These are phyloP conservation scores for Fusarium sublunatum DNA, from an alignment of 2,329 filamentous ascomycete genomes.

Conservation along the genomic window DNA sequence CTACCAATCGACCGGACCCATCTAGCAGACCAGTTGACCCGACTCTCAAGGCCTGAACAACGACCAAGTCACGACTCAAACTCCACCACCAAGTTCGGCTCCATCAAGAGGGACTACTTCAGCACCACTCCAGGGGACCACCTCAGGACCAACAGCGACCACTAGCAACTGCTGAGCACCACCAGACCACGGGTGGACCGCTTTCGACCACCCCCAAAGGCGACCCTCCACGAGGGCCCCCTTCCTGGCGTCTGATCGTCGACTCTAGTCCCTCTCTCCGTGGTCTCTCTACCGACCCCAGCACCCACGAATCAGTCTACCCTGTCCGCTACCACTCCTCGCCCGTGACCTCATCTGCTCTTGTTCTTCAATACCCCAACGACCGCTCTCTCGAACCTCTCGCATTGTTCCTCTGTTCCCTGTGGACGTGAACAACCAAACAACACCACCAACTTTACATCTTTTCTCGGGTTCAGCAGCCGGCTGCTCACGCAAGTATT, in stretches of 20 bases:
- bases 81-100: constrained; percentile 32
- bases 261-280: constrained; percentile 38
- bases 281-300: constrained; percentile 29
- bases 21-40: constrained; percentile 38
- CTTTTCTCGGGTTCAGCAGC: constrained; percentile 47
- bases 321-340: constrained; percentile 33
- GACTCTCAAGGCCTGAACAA: constrained; percentile 29
- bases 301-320: constrained; percentile 42
- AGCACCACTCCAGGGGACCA: constrained; percentile 41
- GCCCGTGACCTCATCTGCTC: constrained; percentile 47
- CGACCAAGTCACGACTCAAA: constrained; percentile 33
- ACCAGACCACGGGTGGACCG: constrained; percentile 42
- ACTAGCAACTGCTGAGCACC: constrained; percentile 36
- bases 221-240: constrained; percentile 42
- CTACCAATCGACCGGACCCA: constrained; percentile 23
- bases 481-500: constrained; percentile 46
- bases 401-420: constrained; percentile 46
- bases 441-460: constrained; percentile 35
- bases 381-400: constrained; percentile 37
- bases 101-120: constrained; percentile 38
- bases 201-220: constrained; percentile 41
- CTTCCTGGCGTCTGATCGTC: constrained; percentile 46
- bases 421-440: constrained; percentile 46
- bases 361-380: constrained; percentile 45
- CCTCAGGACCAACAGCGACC: constrained; percentile 38